A percentile compares a stretch with the other conserved stretches of the same genome.
Evolutionary conservation across 164 flowering plant species (phyloP).

Genomic region (Chloranthus sessilifolius): DNA sequence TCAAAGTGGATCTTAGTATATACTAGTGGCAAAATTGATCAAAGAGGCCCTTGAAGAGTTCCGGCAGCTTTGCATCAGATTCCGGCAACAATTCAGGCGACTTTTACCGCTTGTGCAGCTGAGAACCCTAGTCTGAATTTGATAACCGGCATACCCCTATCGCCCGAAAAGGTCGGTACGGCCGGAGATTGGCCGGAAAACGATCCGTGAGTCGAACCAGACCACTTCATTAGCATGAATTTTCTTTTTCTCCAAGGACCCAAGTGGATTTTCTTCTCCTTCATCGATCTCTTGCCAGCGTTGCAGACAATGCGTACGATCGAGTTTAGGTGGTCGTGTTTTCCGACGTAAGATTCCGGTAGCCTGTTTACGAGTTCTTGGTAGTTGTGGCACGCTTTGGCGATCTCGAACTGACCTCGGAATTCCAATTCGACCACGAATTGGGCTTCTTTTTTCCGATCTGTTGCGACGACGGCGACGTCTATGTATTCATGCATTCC

Average conservation of each 20-base stretch:
- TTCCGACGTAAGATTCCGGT: conserved; percentile 37
- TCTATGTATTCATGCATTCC: conserved; percentile 43
- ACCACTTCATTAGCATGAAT: conserved; percentile 58
- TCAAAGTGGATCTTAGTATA: no score
- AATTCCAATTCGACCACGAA: conserved; percentile 35
- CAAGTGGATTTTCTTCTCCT: conserved; percentile 39
- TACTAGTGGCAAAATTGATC: no score
- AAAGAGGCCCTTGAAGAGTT: no score
- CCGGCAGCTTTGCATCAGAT: not conserved
- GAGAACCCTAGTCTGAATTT: no score
- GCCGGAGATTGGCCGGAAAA: not conserved
- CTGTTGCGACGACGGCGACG: conserved; percentile 16
- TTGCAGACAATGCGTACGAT: conserved; percentile 27
- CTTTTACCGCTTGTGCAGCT: no score
- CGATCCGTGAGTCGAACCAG: conserved; percentile 4
- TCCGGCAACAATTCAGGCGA: not conserved
- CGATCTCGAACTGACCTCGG: conserved; percentile 34
- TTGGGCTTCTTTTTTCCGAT: conserved; percentile 21
- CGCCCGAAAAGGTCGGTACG: not conserved
- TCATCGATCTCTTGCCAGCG: conserved; percentile 39
- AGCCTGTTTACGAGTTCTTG: conserved; percentile 16
- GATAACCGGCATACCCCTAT: not conserved
- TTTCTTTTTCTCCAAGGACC: conserved; percentile 50
- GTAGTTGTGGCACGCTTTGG: conserved; percentile 35
- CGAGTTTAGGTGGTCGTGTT: conserved; percentile 29